A percentile compares a stretch with the other conserved stretches of the same genome.
Conservation (phyloP, 2,329 filamentous ascomycete genomes). For the Fusarium nygamai region DNA sequence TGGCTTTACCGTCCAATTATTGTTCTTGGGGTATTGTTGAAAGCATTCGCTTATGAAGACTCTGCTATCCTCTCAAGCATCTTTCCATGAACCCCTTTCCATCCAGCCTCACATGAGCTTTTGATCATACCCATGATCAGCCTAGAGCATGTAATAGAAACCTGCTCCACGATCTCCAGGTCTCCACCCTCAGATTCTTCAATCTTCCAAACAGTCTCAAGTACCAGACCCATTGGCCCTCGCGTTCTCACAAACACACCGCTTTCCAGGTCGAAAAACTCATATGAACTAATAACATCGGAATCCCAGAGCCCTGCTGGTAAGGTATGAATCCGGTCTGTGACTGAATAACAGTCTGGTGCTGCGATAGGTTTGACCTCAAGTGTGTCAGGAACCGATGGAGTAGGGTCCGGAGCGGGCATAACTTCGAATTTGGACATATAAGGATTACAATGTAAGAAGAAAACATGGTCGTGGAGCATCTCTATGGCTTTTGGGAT, state of each 20-base stretch:
- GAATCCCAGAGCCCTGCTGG: conserved; percentile 66
- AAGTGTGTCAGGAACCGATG: conserved; percentile 43
- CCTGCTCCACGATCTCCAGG: conserved; percentile 60
- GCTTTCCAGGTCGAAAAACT: conserved; percentile 60
- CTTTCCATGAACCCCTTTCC: conserved; percentile 61
- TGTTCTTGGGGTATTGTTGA: not conserved
- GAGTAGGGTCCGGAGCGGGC: conserved; percentile 24
- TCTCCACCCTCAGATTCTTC: conserved; percentile 45
- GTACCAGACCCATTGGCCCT: conserved; percentile 60
- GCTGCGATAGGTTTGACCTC: conserved; percentile 38
- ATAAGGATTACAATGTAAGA: conserved; percentile 64
- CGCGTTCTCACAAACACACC: conserved; percentile 63
- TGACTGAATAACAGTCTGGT: conserved; percentile 58
- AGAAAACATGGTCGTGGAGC: conserved; percentile 63
- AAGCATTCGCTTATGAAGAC: conserved; percentile 3
- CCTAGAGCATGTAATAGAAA: conserved; percentile 61
- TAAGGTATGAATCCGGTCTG: conserved; percentile 61
- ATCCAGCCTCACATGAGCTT: conserved; percentile 61
- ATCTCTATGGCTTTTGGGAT: conserved; percentile 52
- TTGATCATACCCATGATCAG: conserved; percentile 61
- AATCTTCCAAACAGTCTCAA: conserved; percentile 64
- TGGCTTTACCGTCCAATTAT: not conserved
- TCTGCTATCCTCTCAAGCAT: conserved; percentile 52
- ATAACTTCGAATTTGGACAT: conserved; percentile 55
- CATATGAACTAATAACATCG: conserved; percentile 63